phyloP scores from a whole-genome alignment of 352 stramenopile species.

The Phytophthora pini region DNA sequence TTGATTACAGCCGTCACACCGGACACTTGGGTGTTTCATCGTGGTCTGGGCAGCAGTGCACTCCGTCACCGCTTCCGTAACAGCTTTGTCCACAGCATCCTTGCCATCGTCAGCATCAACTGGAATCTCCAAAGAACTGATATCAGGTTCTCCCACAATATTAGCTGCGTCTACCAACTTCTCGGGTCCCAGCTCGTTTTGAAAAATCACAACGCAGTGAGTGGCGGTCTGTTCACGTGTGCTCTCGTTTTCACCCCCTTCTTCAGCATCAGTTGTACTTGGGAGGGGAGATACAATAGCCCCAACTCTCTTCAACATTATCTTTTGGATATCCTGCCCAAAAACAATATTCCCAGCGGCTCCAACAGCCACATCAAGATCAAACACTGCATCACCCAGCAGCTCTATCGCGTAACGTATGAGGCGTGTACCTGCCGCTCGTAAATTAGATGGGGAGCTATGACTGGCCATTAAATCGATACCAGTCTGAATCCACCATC shows the following conservation, averaged over 20 bases:
- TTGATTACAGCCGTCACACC: constrained; percentile 80
- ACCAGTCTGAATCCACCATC: constrained; percentile 36
- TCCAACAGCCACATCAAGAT: constrained; percentile 22
- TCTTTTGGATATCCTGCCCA: constrained; percentile 36
- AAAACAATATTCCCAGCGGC: constrained; percentile 14
- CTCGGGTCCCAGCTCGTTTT: constrained; percentile 44
- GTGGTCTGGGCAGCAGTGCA: constrained; percentile 30
- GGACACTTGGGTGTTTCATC: constrained; percentile 71
- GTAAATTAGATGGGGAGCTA: constrained; percentile 14
- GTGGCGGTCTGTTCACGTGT: constrained; percentile 2
- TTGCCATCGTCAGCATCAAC: constrained; percentile 29
- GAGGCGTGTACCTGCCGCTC: constrained; percentile 22
- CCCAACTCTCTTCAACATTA: constrained; percentile 45
- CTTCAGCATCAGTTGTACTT: neutral
- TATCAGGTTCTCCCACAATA: constrained; percentile 45
- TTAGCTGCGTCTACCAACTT: constrained; percentile 59
- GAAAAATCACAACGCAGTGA: constrained; percentile 60
- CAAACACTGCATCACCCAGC: constrained; percentile 36
- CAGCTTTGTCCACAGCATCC: constrained; percentile 33
- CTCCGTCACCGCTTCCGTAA: constrained; percentile 31
- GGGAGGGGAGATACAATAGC: constrained; percentile 33
- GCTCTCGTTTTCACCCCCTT: neutral
- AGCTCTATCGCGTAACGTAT: constrained; percentile 29
- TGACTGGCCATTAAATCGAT: constrained; percentile 22
- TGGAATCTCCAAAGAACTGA: constrained; percentile 42